Base-by-base conservation (phyloP, 2,329 filamentous ascomycete genomes). In the Clonostachys rhizophaga region DNA sequence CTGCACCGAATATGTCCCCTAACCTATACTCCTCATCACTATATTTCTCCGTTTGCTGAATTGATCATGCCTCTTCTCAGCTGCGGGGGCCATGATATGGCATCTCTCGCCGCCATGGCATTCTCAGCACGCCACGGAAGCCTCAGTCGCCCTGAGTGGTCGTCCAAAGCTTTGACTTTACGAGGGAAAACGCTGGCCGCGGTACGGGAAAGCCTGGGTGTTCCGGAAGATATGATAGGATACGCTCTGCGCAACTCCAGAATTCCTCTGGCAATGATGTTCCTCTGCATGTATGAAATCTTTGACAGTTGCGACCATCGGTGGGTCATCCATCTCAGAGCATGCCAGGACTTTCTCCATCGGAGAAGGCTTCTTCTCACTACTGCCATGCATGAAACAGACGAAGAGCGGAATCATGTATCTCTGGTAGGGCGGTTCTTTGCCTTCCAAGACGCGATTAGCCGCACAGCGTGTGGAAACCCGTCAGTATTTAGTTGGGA, bases 371-470 rank as follows among this genome's bases (percentile, higher is more conserved):
- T 53, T 7, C 44, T 59, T 8, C 41, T 45, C 24, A 13, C 47
- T 6, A 34, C 48, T 30, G 35, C 45, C 39, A 39, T 43, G 6
- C 17, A 14, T 3, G 37, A 44, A 18, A 20, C 35, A 8, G 14
- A 39, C 45, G 18, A 42, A 20, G 20, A 47, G 9, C 49, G 43
- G 14, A 58, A 57, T 43, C 56, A 53, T n/a, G 57, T 66, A 0
- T 65, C 56, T 3, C 60, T 66, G 6, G 66, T 70, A 1, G 72
- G 76, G 50, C 62, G 66, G 2, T 76, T 75, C 50, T 76, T 76
- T 47, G 73, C 73, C 5, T 76, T 74, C 13, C 73, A 76, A 49
- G 73, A 76, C 49, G 70, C 74, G 14, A 75, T 76, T 50, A 72
- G 73, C 30, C 65, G 72, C 34, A 76, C 73, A 0, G 73, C 73